Evolutionary conservation across 2,329 filamentous ascomycete genomes (phyloP).

Genomic region (Aureobasidium vineae): DNA sequence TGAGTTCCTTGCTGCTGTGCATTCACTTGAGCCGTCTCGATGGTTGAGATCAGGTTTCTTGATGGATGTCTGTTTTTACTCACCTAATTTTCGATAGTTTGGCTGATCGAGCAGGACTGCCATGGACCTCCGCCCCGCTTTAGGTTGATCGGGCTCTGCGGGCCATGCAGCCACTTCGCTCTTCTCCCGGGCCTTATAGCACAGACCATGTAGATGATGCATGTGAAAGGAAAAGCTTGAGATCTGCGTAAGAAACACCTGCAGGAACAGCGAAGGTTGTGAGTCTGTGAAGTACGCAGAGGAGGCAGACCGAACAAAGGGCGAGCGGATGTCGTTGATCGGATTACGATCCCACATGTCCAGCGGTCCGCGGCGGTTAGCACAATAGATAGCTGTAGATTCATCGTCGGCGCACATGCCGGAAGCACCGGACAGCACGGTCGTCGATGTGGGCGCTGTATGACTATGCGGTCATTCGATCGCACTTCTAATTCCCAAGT

Average conservation of each 20-base stretch:
- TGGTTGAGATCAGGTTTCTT: constrained; percentile 2
- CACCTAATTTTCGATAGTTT: constrained; percentile 20
- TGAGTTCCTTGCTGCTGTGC: not conserved
- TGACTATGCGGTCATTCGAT: constrained; percentile 18
- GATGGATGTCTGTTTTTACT: not conserved
- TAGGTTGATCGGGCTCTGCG: constrained; percentile 17
- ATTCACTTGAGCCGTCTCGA: not conserved
- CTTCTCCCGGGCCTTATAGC: constrained; percentile 22
- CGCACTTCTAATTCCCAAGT: constrained; percentile 12
- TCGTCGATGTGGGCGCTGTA: constrained; percentile 4
- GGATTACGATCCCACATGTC: not conserved
- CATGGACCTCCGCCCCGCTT: constrained; percentile 11
- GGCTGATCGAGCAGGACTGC: not conserved
- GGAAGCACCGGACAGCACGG: constrained; percentile 16
- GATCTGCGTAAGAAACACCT: not conserved
- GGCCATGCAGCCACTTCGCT: constrained; percentile 22
- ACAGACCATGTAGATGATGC: constrained; percentile 20
- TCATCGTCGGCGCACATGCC: constrained; percentile 11
- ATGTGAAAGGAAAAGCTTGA: constrained; percentile 24
- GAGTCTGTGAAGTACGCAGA: not conserved
- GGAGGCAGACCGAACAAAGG: not conserved
- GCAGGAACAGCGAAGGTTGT: not conserved
- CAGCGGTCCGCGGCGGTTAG: constrained; percentile 3
- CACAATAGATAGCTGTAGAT: not conserved
- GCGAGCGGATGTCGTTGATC: not conserved